phyloP scores from a whole-genome alignment of 108 stramenopile species.

The Asterionellopsis glacialis region DNA sequence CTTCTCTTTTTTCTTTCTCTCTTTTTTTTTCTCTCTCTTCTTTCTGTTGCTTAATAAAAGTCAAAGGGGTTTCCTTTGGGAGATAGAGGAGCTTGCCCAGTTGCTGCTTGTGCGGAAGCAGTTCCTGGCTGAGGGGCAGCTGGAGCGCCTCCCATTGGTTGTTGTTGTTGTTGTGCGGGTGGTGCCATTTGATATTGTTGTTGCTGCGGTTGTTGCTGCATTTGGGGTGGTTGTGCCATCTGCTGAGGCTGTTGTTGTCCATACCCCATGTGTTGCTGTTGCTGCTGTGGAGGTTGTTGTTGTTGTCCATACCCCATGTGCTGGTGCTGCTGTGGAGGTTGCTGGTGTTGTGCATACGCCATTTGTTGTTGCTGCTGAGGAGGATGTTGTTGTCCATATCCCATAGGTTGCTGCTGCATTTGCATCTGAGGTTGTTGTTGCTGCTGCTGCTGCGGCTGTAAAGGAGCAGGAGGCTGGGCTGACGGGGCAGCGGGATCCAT shows the following conservation, averaged over 20 bases:
- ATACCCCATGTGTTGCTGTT: background rate
- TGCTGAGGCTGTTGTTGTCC: slow-evolving; percentile 3
- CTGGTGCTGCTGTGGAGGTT: slow-evolving; percentile 2
- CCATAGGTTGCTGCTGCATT: slow-evolving; percentile 3
- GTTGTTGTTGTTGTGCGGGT: slow-evolving; percentile 1
- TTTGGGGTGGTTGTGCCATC: slow-evolving; percentile 4
- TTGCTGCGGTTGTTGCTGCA: slow-evolving; percentile 15
- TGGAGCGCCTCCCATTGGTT: slow-evolving; percentile 4
- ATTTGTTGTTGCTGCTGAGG: slow-evolving; percentile 1
- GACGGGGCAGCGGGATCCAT: background rate
- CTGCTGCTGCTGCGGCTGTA: slow-evolving; percentile 2
- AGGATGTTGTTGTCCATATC: background rate
- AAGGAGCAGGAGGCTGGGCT: background rate
- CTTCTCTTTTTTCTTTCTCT: too few relatives aligned
- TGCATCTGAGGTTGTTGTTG: background rate
- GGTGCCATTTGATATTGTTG: slow-evolving; percentile 12
- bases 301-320: background rate
- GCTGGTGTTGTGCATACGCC: background rate
- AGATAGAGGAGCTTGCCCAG: slow-evolving; percentile 7
- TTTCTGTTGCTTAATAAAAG: slow-evolving; percentile 18
- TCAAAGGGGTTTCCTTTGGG: slow-evolving; percentile 45
- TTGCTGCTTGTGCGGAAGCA: slow-evolving; percentile 3
- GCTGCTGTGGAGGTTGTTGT: slow-evolving; percentile 2
- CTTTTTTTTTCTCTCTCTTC: too few relatives aligned
- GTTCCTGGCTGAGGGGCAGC: slow-evolving; percentile 1